Evolutionary conservation across 331 rosid species (phyloP), one percentile per base, ranked within the genome.

Genomic region (Pyracantha coccinea): DNA sequence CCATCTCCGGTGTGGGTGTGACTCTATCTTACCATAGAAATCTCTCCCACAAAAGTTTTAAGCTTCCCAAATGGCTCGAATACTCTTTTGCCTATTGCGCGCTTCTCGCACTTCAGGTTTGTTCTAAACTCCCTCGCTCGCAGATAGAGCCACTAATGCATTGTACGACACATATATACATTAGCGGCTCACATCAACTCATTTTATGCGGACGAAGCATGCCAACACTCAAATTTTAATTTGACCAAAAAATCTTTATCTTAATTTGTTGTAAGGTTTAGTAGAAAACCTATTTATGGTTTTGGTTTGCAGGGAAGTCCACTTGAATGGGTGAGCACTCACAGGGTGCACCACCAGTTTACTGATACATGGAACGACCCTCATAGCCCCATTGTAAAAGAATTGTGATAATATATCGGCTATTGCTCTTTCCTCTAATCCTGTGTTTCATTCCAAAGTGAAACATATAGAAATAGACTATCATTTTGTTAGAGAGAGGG

Each of bases 261-360:
- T 33, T 33, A 33, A 33, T 33, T 33, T 33, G 41, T 33, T 33
- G 10, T 33, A 7, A 33, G 11, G 41, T 33, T 33, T 33, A 33
- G 41, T 33, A 33, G 54, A 47, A 47, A 47, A 47, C 54, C n/a
- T 47, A 14, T 47, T 47, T 52, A 19, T 7, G 25, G 4, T 14
- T 10, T 32, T 66, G 5, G 15, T 8, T 10, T 12, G 20, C 7
- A 71, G 77, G 81, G 81, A 0, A 69, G 74, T 62, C 77, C 81
- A 8, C 20, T 78, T 12, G 81, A 78, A 20, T 78, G 81, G 81
- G 77, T 78, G 35, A 78, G 81, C 62, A 71, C 67, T 1, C 81
- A 71, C 12, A 78, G 77, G 23, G 15, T 32, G 32, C 81, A 78
- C 20, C 77, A 78, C 47, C 77, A 78, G 21, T 62, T 71, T 23